Conservation (phyloP, 1,284 basidiomycete species). For the Ustilago nuda region DNA sequence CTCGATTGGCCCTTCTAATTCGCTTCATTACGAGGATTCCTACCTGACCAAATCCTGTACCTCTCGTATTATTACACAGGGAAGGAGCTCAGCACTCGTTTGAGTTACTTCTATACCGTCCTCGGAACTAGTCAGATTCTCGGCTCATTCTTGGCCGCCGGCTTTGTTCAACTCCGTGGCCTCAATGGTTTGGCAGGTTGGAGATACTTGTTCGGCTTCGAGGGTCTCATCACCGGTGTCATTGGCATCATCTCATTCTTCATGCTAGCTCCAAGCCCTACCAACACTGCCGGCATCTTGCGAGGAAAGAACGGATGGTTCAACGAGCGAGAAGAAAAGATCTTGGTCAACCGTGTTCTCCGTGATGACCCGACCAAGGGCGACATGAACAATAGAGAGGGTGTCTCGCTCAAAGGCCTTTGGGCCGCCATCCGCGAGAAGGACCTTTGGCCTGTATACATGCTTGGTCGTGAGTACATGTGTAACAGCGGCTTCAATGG, state of each 20-base stretch:
- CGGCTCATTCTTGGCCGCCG: conserved; percentile 47
- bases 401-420: conserved; percentile 52
- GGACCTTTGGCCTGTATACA: conserved; percentile 79
- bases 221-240: conserved; percentile 10
- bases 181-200: conserved; percentile 49
- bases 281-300: conserved; percentile 31
- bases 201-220: conserved; percentile 20
- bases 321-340: conserved; percentile 72
- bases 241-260: conserved; percentile 17
- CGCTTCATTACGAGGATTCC: conserved; percentile 71
- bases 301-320: conserved; percentile 75
- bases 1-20: background rate
- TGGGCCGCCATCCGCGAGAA: conserved; percentile 74
- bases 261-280: conserved; percentile 42
- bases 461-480: conserved; percentile 70
- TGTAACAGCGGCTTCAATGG: background rate
- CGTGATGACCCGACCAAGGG: conserved; percentile 78
- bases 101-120: conserved; percentile 74
- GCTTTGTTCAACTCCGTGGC: conserved; percentile 44
- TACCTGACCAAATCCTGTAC: conserved; percentile 68
- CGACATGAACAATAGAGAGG: conserved; percentile 82
- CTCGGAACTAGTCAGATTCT: conserved; percentile 44
- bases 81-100: conserved; percentile 74
- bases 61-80: conserved; percentile 70
- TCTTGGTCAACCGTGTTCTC: conserved; percentile 75